Conservation (phyloP, 108 stramenopile genomes). For the Parietichytrium sp. region DNA sequence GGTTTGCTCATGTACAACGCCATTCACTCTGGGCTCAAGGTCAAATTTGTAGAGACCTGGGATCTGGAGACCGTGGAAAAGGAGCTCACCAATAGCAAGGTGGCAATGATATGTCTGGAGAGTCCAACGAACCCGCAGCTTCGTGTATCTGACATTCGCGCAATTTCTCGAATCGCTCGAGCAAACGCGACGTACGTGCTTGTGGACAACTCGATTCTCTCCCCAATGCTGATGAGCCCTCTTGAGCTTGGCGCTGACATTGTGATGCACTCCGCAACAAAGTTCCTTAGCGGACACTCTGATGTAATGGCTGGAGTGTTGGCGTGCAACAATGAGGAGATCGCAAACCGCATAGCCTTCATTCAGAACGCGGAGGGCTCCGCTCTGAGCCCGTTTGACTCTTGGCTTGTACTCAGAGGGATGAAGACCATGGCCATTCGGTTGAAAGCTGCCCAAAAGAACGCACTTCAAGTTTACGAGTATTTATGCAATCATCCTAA, state of each 20-base stretch:
- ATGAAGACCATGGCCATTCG: slow-evolving; percentile 49
- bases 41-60: slow-evolving; percentile 27
- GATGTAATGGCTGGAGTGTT: slow-evolving; percentile 46
- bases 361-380: slow-evolving; percentile 44
- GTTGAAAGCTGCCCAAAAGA: slow-evolving; percentile 6
- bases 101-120: slow-evolving; percentile 39
- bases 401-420: slow-evolving; percentile 39
- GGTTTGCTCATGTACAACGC: background rate
- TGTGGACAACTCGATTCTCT: slow-evolving; percentile 46
- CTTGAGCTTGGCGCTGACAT: slow-evolving; percentile 47
- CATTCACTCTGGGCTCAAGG: background rate
- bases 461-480: slow-evolving; percentile 38
- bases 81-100: background rate
- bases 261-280: slow-evolving; percentile 46
- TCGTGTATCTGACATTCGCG: slow-evolving; percentile 41
- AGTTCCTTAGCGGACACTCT: slow-evolving; percentile 47
- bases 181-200: background rate
- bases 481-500: background rate
- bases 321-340: background rate
- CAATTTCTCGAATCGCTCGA: background rate
- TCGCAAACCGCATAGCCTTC: background rate
- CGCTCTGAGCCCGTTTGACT: slow-evolving; percentile 45
- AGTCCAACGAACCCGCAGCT: slow-evolving; percentile 47
- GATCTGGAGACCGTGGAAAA: background rate
- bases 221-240: slow-evolving; percentile 41